These are phyloP conservation scores for Salix dunnii DNA, from an alignment of 345 rosid genomes.

Conservation along the genomic window DNA sequence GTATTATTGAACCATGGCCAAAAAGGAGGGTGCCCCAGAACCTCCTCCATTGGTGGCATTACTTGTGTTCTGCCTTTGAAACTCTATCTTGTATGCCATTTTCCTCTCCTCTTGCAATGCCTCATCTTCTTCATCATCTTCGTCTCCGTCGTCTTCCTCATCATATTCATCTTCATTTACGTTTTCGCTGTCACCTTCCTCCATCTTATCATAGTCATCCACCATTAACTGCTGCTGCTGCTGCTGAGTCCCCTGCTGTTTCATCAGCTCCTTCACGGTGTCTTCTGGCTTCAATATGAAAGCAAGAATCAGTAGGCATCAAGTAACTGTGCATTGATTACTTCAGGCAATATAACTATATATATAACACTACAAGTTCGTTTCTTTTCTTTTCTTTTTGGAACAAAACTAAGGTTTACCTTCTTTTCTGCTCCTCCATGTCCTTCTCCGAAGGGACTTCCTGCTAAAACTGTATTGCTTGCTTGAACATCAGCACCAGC, in stretches of 20 bases:
- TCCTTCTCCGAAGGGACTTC: constrained; percentile 34
- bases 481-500: constrained; percentile 9
- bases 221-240: constrained; percentile 30
- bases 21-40: constrained; percentile 49
- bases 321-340: background rate
- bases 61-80: constrained; percentile 36
- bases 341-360: background rate
- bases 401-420: constrained; percentile 33
- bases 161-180: constrained; percentile 14
- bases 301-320: constrained; percentile 35
- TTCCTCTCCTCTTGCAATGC: constrained; percentile 47
- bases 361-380: background rate
- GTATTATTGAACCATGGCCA: constrained; percentile 55
- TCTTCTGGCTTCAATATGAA: constrained; percentile 77
- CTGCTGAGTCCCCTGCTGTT: constrained; percentile 26
- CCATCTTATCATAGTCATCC: constrained; percentile 48
- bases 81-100: constrained; percentile 53
- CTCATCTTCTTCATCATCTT: constrained; percentile 40
- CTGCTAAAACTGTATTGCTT: constrained; percentile 12
- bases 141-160: constrained; percentile 30
- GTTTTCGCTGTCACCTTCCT: constrained; percentile 36
- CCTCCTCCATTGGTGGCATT: constrained; percentile 51
- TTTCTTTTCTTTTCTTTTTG: background rate
- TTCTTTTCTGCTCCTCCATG: constrained; percentile 33
- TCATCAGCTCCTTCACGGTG: constrained; percentile 60